Percentiles rank a stretch among this genome's conserved stretches.
Conservation (phyloP, 2,329 filamentous ascomycete genomes). For the Pseudogymnoascus sp. region DNA sequence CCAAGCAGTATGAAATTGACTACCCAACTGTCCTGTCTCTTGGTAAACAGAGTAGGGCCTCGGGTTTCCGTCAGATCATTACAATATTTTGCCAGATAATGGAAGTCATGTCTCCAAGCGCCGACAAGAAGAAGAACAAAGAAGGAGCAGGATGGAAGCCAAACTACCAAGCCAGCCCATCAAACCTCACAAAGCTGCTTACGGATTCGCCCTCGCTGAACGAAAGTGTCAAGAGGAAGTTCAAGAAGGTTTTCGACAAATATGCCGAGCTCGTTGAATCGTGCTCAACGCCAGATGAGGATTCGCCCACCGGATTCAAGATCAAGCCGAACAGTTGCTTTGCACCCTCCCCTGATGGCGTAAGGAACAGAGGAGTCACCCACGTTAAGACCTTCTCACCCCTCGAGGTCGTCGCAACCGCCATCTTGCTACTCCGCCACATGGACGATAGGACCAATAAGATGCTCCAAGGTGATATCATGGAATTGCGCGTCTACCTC, state of each 20-base stretch:
- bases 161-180: conserved; percentile 26
- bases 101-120: conserved; percentile 20
- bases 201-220: conserved; percentile 24
- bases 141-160: conserved; percentile 18
- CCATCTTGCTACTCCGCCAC: conserved; percentile 27
- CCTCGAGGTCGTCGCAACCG: conserved; percentile 29
- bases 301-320: conserved; percentile 15
- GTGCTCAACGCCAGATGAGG: conserved; percentile 22
- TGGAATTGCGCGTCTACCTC: conserved; percentile 27
- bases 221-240: conserved; percentile 23
- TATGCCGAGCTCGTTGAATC: conserved; percentile 27
- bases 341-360: conserved; percentile 24
- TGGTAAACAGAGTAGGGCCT: conserved; percentile 27
- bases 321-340: conserved; percentile 25
- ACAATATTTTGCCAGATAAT: conserved; percentile 31
- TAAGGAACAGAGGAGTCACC: conserved; percentile 21
- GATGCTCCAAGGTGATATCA: conserved; percentile 28
- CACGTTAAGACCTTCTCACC: conserved; percentile 31
- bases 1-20: conserved; percentile 34
- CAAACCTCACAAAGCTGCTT: conserved; percentile 27
- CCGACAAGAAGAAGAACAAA: conserved; percentile 12
- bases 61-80: conserved; percentile 29
- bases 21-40: conserved; percentile 29
- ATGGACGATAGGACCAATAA: conserved; percentile 24
- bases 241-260: conserved; percentile 27